These are phyloP conservation scores for Fusarium sp. DNA, from an alignment of 2,329 filamentous ascomycete genomes.

Conservation along the genomic window DNA sequence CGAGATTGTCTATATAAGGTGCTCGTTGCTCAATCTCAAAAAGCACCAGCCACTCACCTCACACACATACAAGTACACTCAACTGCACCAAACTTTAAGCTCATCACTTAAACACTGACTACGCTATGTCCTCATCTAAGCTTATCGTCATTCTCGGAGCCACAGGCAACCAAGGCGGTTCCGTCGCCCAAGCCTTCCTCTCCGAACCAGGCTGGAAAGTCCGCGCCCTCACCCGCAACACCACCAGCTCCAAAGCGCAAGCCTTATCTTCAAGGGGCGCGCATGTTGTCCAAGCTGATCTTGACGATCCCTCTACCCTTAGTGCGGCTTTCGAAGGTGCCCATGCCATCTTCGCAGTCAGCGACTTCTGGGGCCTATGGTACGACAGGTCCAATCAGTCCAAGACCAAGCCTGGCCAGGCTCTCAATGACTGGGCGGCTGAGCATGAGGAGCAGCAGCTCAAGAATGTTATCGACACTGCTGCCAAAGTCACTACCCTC, in stretches of 20 bases:
- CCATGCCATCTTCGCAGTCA: constrained; percentile 48
- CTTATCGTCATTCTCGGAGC: constrained; percentile 35
- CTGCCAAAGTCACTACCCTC: constrained; percentile 49
- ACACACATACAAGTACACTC: not conserved
- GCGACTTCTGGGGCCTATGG: constrained; percentile 47
- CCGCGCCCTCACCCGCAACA: constrained; percentile 33
- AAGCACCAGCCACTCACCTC: not conserved
- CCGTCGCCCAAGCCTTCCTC: constrained; percentile 19
- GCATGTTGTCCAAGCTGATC: constrained; percentile 17
- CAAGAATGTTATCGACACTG: constrained; percentile 55
- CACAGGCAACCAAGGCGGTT: constrained; percentile 41
- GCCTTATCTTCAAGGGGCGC: constrained; percentile 15
- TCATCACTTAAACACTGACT: too few species aligned
- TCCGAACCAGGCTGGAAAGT: constrained; percentile 25
- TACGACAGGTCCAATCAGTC: constrained; percentile 19
- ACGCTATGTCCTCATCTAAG: constrained; percentile 24
- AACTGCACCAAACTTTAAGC: not conserved
- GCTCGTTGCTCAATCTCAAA: not conserved
- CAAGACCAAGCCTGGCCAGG: constrained; percentile 27
- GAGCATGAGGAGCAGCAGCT: constrained; percentile 55
- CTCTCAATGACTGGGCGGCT: constrained; percentile 36
- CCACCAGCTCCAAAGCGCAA: constrained; percentile 23
- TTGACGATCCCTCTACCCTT: constrained; percentile 10
- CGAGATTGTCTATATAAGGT: constrained; percentile 8
- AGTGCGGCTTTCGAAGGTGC: constrained; percentile 4